Conservation (phyloP, 345 rosid genomes). For the Dipteronia sinensis region DNA sequence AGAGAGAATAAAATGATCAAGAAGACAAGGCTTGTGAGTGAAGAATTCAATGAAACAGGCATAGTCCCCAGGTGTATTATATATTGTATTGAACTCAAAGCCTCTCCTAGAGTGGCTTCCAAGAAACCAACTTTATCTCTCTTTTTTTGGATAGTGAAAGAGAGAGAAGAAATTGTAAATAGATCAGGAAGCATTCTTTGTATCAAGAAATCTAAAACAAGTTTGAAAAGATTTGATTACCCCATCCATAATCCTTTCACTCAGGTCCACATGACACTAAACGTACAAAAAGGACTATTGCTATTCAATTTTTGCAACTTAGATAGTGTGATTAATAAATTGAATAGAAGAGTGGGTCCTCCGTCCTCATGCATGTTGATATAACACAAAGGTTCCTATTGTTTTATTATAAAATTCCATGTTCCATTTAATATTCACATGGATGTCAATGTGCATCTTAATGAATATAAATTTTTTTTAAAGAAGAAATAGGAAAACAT, state of each 20-base stretch:
- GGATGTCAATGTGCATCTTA: neutral
- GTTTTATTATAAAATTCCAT: neutral
- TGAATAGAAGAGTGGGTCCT: neutral
- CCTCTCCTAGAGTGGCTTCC: constrained; percentile 60
- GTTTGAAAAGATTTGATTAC: neutral
- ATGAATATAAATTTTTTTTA: too few relatives aligned
- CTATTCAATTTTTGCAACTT: neutral
- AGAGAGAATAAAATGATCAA: too few relatives aligned
- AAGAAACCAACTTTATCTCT: constrained; percentile 55
- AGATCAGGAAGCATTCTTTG: neutral
- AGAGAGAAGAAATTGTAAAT: neutral
- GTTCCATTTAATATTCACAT: neutral
- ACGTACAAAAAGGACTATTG: constrained; percentile 5
- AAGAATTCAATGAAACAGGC: constrained; percentile 44
- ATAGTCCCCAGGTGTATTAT: constrained; percentile 20
- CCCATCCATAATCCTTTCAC: neutral
- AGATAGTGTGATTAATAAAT: neutral
- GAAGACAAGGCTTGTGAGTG: constrained; percentile 32
- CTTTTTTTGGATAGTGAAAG: constrained; percentile 4
- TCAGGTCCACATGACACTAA: constrained; percentile 14
- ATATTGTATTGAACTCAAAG: constrained; percentile 33
- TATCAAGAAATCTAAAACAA: neutral
- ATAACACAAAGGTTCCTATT: neutral
- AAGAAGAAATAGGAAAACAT: too few relatives aligned
- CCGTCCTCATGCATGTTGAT: constrained; percentile 12